Evolutionary conservation across 2,329 filamentous ascomycete genomes (phyloP).

Genomic region (Fusarium sp.): DNA sequence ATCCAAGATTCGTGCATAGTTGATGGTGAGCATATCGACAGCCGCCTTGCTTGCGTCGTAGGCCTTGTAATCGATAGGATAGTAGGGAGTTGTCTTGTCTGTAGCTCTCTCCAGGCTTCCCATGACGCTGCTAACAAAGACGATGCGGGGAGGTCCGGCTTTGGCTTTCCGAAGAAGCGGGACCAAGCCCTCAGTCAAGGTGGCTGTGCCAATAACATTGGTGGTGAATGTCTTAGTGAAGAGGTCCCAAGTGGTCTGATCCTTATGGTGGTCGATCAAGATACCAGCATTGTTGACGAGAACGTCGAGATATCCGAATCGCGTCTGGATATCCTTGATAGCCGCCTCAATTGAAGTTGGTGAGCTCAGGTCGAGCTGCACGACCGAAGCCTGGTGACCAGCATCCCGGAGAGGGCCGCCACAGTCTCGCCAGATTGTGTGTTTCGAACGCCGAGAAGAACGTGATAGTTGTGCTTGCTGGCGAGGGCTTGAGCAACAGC

Average conservation of each 20-base stretch:
- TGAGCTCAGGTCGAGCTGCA: constrained; percentile 45
- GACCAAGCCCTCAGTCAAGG: constrained; percentile 42
- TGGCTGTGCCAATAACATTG: constrained; percentile 51
- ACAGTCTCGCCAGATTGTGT: constrained; percentile 37
- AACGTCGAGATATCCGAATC: constrained; percentile 48
- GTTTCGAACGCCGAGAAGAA: constrained; percentile 50
- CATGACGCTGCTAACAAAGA: constrained; percentile 53
- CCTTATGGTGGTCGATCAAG: constrained; percentile 39
- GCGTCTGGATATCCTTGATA: constrained; percentile 29
- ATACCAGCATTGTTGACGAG: constrained; percentile 53
- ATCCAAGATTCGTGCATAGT: constrained; percentile 48
- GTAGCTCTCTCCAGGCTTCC: constrained; percentile 47
- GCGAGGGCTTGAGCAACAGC: constrained; percentile 38
- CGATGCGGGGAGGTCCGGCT: constrained; percentile 46
- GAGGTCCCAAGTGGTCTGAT: constrained; percentile 45
- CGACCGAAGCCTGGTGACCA: constrained; percentile 39
- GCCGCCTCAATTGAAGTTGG: constrained; percentile 44
- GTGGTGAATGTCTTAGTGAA: constrained; percentile 52
- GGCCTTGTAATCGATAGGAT: constrained; percentile 45
- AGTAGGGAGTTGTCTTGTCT: constrained; percentile 44
- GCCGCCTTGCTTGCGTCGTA: constrained; percentile 58
- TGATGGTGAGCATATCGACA: constrained; percentile 53
- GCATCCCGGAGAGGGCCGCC: constrained; percentile 37
- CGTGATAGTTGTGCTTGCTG: constrained; percentile 44
- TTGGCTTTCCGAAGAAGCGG: constrained; percentile 46